phyloP scores from a whole-genome alignment of 495 filamentous ascomycete genomes.

The Cercophora newfieldiana region DNA sequence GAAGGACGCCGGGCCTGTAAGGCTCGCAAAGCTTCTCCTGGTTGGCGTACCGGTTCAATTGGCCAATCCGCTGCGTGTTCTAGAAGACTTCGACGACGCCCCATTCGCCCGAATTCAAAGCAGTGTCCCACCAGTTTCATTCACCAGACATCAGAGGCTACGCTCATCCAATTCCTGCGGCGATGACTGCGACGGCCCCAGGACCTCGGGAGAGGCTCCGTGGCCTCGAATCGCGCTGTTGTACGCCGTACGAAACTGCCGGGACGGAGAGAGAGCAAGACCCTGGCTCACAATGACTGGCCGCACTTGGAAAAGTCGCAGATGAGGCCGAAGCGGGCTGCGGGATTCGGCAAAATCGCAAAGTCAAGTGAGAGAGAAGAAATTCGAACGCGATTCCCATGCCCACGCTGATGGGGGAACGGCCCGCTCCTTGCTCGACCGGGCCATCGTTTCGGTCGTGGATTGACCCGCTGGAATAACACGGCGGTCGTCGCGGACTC shows the following conservation, averaged over 20 bases:
- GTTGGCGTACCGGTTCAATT: conserved; percentile 5
- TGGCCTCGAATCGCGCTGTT: not conserved
- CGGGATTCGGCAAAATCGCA: not conserved
- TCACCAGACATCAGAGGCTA: not conserved
- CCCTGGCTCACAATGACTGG: not conserved
- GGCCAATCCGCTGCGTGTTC: conserved; percentile 10
- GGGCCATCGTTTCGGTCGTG: conserved; percentile 15
- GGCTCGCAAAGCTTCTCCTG: not conserved
- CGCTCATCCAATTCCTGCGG: not conserved
- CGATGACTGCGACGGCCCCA: conserved; percentile 7
- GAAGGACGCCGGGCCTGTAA: conserved; percentile 1
- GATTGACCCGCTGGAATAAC: conserved; percentile 16
- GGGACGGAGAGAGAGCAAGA: not conserved
- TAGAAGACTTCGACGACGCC: conserved; percentile 18
- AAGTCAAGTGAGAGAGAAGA: not conserved
- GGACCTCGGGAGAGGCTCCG: not conserved
- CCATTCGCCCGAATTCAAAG: conserved; percentile 16
- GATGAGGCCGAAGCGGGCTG: not conserved
- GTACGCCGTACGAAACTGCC: not conserved
- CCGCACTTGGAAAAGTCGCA: not conserved
- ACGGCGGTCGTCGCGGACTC: conserved; percentile 7
- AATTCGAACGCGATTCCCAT: not conserved
- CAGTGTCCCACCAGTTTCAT: not conserved
- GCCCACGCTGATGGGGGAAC: conserved; percentile 21
- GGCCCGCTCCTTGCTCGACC: conserved; percentile 31